Percentiles rank a stretch among this genome's conserved stretches.
These are phyloP conservation scores for Pestalotiopsis fici DNA, from an alignment of 2,329 filamentous ascomycete genomes.

Conservation along the genomic window DNA sequence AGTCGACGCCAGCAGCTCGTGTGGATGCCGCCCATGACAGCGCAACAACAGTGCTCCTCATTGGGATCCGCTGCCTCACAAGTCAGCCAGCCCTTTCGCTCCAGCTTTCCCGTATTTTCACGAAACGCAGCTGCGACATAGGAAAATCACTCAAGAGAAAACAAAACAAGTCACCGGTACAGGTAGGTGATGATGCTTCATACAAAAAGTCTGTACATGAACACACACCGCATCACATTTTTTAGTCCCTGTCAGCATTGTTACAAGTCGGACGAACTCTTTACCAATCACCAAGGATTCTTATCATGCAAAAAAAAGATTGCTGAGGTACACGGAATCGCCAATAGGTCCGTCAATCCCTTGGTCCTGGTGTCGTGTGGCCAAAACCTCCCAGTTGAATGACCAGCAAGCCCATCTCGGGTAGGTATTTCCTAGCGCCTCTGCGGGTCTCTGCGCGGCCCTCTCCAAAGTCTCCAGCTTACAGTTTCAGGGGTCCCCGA, in stretches of 20 bases:
- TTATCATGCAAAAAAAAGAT: neutral
- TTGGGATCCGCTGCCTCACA: neutral
- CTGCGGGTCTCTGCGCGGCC: neutral
- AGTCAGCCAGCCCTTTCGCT: neutral
- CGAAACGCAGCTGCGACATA: neutral
- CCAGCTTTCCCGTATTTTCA: neutral
- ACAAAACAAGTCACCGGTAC: neutral
- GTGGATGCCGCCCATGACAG: neutral
- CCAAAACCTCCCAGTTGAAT: neutral
- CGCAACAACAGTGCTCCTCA: neutral
- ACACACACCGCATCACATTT: no score
- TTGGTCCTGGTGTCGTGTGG: neutral
- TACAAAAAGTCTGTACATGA: neutral
- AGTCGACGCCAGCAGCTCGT: neutral
- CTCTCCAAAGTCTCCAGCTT: neutral
- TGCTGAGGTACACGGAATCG: neutral
- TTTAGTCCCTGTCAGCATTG: neutral
- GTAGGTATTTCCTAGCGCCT: neutral
- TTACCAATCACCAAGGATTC: neutral
- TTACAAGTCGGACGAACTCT: neutral
- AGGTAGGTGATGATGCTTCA: neutral
- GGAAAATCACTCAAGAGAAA: neutral
- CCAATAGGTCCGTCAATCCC: neutral
- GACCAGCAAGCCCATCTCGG: neutral
- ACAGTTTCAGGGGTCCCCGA: neutral